Evolutionary conservation across 768 basidiomycete species (phyloP).

Genomic region (Hericium rajendrae): DNA sequence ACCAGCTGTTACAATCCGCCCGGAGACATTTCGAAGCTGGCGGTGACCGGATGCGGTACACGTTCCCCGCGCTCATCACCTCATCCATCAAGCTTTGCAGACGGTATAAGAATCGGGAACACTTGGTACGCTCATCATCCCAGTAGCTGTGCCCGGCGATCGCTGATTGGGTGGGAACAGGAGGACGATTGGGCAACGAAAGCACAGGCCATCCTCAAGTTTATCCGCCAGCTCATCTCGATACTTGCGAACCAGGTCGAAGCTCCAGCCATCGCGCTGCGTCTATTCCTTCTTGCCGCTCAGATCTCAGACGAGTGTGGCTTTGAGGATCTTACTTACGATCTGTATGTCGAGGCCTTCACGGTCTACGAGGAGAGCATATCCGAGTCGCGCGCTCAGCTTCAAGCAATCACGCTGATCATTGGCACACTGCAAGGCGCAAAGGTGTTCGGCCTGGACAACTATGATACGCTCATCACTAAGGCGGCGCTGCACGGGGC

Average conservation of each 20-base stretch:
- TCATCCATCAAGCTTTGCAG: slow-evolving; percentile 88
- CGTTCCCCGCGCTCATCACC: slow-evolving; percentile 93
- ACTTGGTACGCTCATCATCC: slow-evolving; percentile 34
- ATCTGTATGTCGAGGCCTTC: slow-evolving; percentile 96
- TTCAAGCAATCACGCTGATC: slow-evolving; percentile 94
- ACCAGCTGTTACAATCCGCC: slow-evolving; percentile 82
- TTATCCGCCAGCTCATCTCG: slow-evolving; percentile 86
- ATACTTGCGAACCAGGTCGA: slow-evolving; percentile 92
- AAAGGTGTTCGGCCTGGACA: slow-evolving; percentile 86
- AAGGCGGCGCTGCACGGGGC: slow-evolving; percentile 98
- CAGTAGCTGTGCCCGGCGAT: neutral
- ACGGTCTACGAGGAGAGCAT: slow-evolving; percentile 97
- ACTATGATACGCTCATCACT: slow-evolving; percentile 95
- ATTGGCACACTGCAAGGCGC: slow-evolving; percentile 86
- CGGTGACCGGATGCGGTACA: slow-evolving; percentile 92
- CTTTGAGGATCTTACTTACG: slow-evolving; percentile 93
- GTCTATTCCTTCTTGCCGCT: slow-evolving; percentile 90
- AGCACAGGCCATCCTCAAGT: slow-evolving; percentile 85
- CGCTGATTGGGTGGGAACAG: slow-evolving; percentile 24
- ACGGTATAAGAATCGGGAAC: slow-evolving; percentile 78
- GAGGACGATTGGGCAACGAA: slow-evolving; percentile 83
- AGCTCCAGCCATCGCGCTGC: slow-evolving; percentile 83
- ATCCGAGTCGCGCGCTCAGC: slow-evolving; percentile 88
- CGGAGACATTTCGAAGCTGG: slow-evolving; percentile 84
- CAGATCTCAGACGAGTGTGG: slow-evolving; percentile 92